Base-by-base conservation (phyloP, 2,329 filamentous ascomycete species). In the Trichocomaceae sp. region DNA sequence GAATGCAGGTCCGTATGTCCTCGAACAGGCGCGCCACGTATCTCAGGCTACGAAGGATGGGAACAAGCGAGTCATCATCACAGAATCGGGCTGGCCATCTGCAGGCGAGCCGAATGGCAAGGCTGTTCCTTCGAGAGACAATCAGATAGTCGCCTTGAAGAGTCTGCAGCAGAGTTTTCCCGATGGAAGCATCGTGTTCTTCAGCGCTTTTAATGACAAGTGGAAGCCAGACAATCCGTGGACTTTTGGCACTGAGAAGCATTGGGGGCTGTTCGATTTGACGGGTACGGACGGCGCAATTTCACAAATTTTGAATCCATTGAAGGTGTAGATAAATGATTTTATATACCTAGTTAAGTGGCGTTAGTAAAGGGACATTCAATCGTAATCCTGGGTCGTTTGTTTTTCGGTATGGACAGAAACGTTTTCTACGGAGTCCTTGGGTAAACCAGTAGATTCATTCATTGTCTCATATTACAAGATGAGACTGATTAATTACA, bases 11-110 rank as follows among this genome's bases (percentile, higher is more conserved):
- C 62, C 68, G 0, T 95, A 89, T 69, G 80, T 90, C 39, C 69
- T 76, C 39, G 74, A 76, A 23, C 83, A 85, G 59, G 79, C 75
- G 6, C 65, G 74, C 26, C 67, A 62, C 6, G 73, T 85, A 56
- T 73, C 73, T 17, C 61, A 69, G 6, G 63, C 65, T 2, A 75
- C 73, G 26, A 37, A 20, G 17, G 44, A 46, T 3, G 82, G 79
- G 50, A 72, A 72, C 22, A 86, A 89, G 70, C 77, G 79, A 46
- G 79, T 87, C 31, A 76, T 92, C 37, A 83, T 95, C 61, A 90
- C 88, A 1, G 90, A 95, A 75, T 85, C 86, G 2, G 90, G 90
- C 50, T 96, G 90, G 90, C 90, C 90, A 42, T 83, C 81, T 67
- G 70, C 81, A 61, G 90, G 90, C 17, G 61, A 75, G 12, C 57